phyloP scores from a whole-genome alignment of 345 rosid genomes.

The Aquilaria yunnanensis region DNA sequence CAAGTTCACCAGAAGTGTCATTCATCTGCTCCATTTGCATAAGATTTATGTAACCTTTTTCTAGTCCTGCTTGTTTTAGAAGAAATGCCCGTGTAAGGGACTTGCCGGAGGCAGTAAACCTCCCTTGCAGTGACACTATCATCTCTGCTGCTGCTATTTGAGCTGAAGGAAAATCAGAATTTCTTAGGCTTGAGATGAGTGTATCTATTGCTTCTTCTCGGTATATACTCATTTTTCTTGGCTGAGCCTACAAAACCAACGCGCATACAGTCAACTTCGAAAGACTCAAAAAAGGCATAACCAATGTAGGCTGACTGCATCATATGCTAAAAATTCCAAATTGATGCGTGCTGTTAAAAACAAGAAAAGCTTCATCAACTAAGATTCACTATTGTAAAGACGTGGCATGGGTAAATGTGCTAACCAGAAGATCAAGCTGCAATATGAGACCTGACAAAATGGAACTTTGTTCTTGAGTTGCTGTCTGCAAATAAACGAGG shows the following conservation, averaged over 20 bases:
- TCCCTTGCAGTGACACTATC: constrained; percentile 47
- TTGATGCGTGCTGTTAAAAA: no score
- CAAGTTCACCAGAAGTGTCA: constrained; percentile 27
- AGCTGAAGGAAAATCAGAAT: constrained; percentile 39
- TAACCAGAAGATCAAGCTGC: constrained; percentile 69
- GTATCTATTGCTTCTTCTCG: constrained; percentile 72
- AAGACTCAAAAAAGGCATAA: no score
- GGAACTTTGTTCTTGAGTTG: constrained; percentile 42
- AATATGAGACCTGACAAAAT: constrained; percentile 53
- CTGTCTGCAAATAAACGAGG: constrained; percentile 46
- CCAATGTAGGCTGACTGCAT: neutral
- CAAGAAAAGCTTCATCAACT: no score
- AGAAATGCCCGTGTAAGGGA: constrained; percentile 44
- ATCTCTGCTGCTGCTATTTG: constrained; percentile 59
- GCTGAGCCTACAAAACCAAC: constrained; percentile 44
- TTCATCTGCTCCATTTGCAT: constrained; percentile 32
- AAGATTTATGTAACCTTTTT: constrained; percentile 37
- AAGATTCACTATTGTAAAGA: no score
- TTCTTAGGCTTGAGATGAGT: constrained; percentile 50
- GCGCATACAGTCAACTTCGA: no score
- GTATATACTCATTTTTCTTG: constrained; percentile 70
- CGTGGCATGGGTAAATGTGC: no score
- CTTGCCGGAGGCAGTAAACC: constrained; percentile 55
- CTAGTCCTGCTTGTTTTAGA: constrained; percentile 51
- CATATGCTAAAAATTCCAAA: no score